A percentile compares a stretch with the other conserved stretches of the same genome.
Evolutionary conservation across 2,329 filamentous ascomycete genomes (phyloP).

Genomic region (Cladophialophora chaetospira): DNA sequence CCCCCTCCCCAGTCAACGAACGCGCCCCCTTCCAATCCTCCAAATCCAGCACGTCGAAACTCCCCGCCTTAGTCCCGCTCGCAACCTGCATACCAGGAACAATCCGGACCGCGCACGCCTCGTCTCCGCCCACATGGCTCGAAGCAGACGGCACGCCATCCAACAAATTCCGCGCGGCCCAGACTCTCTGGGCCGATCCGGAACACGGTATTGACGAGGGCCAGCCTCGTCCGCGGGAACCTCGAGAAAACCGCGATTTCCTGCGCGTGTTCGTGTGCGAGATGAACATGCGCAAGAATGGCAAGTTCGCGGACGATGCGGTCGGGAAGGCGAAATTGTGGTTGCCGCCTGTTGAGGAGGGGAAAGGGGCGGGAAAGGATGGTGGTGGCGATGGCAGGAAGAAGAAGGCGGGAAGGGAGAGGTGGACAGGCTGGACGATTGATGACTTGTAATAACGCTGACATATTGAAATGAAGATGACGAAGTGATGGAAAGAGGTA

Average conservation of each 20-base stretch:
- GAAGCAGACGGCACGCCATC: conserved; percentile 33
- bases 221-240: conserved; percentile 59
- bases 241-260: conserved; percentile 65
- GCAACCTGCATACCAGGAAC: conserved; percentile 57
- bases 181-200: conserved; percentile 16
- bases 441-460: conserved; percentile 18
- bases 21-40: neutral
- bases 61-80: conserved; percentile 62
- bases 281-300: conserved; percentile 67
- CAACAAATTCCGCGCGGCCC: conserved; percentile 37
- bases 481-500: too few relatives aligned
- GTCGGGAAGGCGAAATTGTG: conserved; percentile 61
- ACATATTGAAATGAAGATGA: neutral
- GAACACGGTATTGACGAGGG: conserved; percentile 22
- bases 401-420: neutral
- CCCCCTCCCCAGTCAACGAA: conserved; percentile 4
- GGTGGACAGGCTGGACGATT: conserved; percentile 21
- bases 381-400: neutral
- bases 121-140: conserved; percentile 40
- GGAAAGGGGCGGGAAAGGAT: conserved; percentile 6
- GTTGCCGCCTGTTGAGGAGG: conserved; percentile 57
- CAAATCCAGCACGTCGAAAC: conserved; percentile 29
- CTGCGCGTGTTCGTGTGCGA: conserved; percentile 65
- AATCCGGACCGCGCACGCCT: conserved; percentile 34
- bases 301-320: conserved; percentile 60